phyloP scores from a whole-genome alignment of 2,329 filamentous ascomycete genomes.

The Claviceps sp. region DNA sequence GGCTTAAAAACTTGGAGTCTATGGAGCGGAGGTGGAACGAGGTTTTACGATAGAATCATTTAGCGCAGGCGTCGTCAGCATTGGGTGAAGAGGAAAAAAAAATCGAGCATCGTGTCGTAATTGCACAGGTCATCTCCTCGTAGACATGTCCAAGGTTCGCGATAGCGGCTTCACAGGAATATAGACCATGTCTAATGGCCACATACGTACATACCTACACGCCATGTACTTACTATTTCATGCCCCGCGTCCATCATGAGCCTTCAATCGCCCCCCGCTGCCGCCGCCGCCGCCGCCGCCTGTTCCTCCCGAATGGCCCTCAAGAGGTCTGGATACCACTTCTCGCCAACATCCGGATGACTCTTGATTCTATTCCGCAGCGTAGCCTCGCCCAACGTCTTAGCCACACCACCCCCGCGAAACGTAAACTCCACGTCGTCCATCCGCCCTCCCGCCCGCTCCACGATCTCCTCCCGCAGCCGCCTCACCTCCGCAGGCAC shows the following conservation, averaged over 20 bases:
- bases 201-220: not conserved
- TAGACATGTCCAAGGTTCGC: not conserved
- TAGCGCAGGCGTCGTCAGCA: slow-evolving; percentile 5
- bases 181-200: not conserved
- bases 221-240: slow-evolving; percentile 7
- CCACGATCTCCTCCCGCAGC: slow-evolving; percentile 46
- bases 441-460: slow-evolving; percentile 39
- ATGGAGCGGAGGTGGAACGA: slow-evolving; percentile 3
- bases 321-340: slow-evolving; percentile 59
- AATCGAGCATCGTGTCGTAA: not conserved
- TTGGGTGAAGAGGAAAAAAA: not conserved
- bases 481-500: slow-evolving; percentile 50
- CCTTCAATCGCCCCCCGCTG: slow-evolving; percentile 13
- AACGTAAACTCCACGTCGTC: slow-evolving; percentile 86
- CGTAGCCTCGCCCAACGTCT: slow-evolving; percentile 68
- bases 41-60: not conserved
- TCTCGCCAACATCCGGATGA: slow-evolving; percentile 74
- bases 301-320: slow-evolving; percentile 45
- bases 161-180: not conserved
- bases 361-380: slow-evolving; percentile 75
- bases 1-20: no score
- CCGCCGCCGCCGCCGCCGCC: slow-evolving; percentile 16
- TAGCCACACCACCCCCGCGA: slow-evolving; percentile 50
- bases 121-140: not conserved
- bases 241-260: slow-evolving; percentile 9